Evolutionary conservation across 139 green algal genomes (phyloP).

Genomic region (Picocystis salinarum): DNA sequence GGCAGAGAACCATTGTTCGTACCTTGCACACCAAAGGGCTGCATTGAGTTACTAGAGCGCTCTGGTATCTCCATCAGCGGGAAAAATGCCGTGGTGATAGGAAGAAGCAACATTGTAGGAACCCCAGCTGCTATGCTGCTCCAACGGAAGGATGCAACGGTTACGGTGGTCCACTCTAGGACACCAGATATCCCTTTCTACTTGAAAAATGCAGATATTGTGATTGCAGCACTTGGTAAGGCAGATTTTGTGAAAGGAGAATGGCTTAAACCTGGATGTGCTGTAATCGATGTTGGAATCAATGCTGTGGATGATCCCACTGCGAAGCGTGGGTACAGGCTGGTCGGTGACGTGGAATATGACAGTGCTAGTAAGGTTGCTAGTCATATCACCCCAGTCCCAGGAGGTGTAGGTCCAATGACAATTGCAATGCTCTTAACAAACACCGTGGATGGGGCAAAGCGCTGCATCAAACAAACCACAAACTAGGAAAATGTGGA

Average conservation of each 20-base stretch:
- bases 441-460: constrained; percentile 32
- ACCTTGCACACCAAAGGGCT: constrained; percentile 69
- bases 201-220: constrained; percentile 11
- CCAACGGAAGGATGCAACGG: constrained; percentile 27
- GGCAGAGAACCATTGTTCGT: constrained; percentile 54
- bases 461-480: neutral
- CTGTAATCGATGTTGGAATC: constrained; percentile 87
- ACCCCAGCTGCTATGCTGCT: constrained; percentile 68
- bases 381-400: constrained; percentile 55
- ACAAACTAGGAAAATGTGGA: no score
- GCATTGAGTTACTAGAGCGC: constrained; percentile 74
- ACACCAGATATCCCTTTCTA: constrained; percentile 14
- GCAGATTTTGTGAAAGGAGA: constrained; percentile 24
- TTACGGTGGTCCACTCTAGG: constrained; percentile 23
- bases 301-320: constrained; percentile 56
- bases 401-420: constrained; percentile 79
- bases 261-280: constrained; percentile 84
- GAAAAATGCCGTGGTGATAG: constrained; percentile 70
- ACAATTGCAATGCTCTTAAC: constrained; percentile 72
- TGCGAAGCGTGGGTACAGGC: constrained; percentile 36
- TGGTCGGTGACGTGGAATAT: constrained; percentile 78
- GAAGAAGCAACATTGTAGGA: constrained; percentile 82
- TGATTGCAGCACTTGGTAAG: constrained; percentile 11
- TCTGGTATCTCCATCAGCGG: constrained; percentile 28
- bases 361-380: constrained; percentile 32